Percentiles rank a stretch among this genome's conserved stretches.
Evolutionary conservation across 148 eudicot species (phyloP).

Genomic region (Fagopyrum esculentum): DNA sequence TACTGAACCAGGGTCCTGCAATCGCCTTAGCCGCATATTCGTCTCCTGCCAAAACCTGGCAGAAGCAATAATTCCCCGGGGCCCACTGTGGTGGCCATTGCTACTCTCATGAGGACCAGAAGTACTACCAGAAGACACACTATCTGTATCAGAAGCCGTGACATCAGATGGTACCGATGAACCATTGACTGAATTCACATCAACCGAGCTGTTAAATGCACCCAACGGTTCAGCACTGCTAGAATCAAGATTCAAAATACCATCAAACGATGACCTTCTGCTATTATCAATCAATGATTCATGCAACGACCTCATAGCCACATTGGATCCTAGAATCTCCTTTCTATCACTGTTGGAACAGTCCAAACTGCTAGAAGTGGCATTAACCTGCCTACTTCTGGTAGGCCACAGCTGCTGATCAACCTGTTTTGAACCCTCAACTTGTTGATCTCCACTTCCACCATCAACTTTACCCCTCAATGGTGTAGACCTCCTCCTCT

Average conservation of each 20-base stretch:
- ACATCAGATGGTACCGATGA: slow-evolving; percentile 57
- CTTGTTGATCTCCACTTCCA: slow-evolving; percentile 43
- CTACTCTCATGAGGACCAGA: slow-evolving; percentile 63
- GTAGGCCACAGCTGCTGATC: slow-evolving; percentile 93
- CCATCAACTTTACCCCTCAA: slow-evolving; percentile 49
- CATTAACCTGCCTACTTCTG: slow-evolving; percentile 35
- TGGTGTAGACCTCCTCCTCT: slow-evolving; percentile 61
- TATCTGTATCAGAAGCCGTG: slow-evolving; percentile 79
- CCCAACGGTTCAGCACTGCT: slow-evolving; percentile 42
- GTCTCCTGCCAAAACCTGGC: slow-evolving; percentile 99
- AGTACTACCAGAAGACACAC: slow-evolving; percentile 90
- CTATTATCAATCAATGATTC: slow-evolving; percentile 49
- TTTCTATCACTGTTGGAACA: slow-evolving; percentile 33
- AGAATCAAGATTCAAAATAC: slow-evolving; percentile 55
- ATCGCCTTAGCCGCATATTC: slow-evolving; percentile 79
- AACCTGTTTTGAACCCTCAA: slow-evolving; percentile 43
- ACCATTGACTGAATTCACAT: slow-evolving; percentile 48
- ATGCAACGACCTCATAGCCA: slow-evolving; percentile 44
- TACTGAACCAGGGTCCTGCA: slow-evolving; percentile 81
- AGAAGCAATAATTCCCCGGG: slow-evolving; percentile 56
- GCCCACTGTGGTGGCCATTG: slow-evolving; percentile 31
- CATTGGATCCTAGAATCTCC: slow-evolving; percentile 49
- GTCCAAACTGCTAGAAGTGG: slow-evolving; percentile 53
- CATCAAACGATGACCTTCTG: slow-evolving; percentile 71
- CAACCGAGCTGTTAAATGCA: slow-evolving; percentile 26